Evolutionary conservation across 2,329 filamentous ascomycete genomes (phyloP).

Genomic region (Claviceps arundinis): DNA sequence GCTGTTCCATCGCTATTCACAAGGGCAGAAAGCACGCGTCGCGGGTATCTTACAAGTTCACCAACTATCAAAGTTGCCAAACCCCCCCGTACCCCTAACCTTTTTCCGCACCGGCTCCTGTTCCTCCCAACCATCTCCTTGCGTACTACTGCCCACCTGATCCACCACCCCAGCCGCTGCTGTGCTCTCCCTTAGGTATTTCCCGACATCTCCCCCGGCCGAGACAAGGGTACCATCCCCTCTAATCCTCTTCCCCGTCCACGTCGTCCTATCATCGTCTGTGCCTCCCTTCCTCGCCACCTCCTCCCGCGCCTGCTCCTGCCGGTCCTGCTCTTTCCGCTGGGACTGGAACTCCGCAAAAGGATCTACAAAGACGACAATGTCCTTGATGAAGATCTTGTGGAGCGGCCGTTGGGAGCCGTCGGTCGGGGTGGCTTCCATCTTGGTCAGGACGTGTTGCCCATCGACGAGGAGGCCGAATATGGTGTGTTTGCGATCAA

Average conservation of each 20-base stretch:
- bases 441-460: constrained; percentile 52
- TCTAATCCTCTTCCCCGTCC: constrained; percentile 87
- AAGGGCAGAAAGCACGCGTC: no score
- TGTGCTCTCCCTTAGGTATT: constrained; percentile 55
- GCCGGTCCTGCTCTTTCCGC: constrained; percentile 48
- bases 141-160: constrained; percentile 32
- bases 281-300: constrained; percentile 53
- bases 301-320: constrained; percentile 45
- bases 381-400: constrained; percentile 68
- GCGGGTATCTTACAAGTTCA: constrained; percentile 23
- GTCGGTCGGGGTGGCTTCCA: constrained; percentile 68
- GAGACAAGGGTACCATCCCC: constrained; percentile 46
- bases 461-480: constrained; percentile 79
- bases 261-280: constrained; percentile 83
- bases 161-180: constrained; percentile 33
- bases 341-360: constrained; percentile 86
- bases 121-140: constrained; percentile 29
- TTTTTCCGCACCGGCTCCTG: constrained; percentile 68
- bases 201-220: constrained; percentile 45
- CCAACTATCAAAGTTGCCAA: constrained; percentile 94
- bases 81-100: constrained; percentile 52
- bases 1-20: no score
- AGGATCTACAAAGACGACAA: constrained; percentile 82
- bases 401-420: constrained; percentile 61
- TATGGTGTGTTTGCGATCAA: constrained; percentile 94